These are phyloP conservation scores for Suillus discolor DNA, from an alignment of 768 basidiomycete genomes.

Conservation along the genomic window DNA sequence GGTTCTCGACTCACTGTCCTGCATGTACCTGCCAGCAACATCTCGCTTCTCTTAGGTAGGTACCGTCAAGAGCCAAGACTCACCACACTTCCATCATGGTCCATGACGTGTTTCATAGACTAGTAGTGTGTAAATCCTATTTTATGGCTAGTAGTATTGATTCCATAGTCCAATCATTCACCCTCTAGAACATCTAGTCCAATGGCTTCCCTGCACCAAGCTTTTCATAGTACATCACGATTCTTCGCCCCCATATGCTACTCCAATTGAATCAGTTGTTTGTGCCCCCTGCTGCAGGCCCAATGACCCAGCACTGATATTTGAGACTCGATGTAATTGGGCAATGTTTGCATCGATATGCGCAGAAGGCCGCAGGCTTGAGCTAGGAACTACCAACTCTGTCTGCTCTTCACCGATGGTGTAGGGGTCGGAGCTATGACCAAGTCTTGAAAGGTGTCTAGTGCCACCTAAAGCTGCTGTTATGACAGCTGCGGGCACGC, in stretches of 20 bases:
- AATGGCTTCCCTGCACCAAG: neutral
- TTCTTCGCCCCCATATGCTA: constrained; percentile 32
- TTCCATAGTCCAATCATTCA: neutral
- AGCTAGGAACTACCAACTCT: constrained; percentile 1
- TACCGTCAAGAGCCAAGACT: neutral
- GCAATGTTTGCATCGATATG: neutral
- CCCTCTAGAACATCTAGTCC: neutral
- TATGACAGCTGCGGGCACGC: constrained; percentile 36
- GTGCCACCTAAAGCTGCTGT: constrained; percentile 38
- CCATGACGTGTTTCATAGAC: neutral
- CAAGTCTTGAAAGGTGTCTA: constrained; percentile 18
- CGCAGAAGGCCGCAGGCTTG: neutral
- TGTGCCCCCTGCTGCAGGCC: constrained; percentile 16
- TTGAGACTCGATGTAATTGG: constrained; percentile 29
- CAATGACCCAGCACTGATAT: constrained; percentile 30
- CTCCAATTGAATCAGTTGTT: constrained; percentile 20
- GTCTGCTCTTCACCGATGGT: constrained; percentile 9
- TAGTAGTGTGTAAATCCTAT: neutral
- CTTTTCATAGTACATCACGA: neutral
- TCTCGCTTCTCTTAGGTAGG: constrained; percentile 56
- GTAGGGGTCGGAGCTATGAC: constrained; percentile 20
- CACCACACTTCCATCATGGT: neutral
- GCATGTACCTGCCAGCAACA: constrained; percentile 48
- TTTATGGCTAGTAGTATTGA: neutral
- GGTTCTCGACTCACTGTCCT: neutral